Evolutionary conservation across 768 basidiomycete species (phyloP).

Genomic region (Russula abietina): DNA sequence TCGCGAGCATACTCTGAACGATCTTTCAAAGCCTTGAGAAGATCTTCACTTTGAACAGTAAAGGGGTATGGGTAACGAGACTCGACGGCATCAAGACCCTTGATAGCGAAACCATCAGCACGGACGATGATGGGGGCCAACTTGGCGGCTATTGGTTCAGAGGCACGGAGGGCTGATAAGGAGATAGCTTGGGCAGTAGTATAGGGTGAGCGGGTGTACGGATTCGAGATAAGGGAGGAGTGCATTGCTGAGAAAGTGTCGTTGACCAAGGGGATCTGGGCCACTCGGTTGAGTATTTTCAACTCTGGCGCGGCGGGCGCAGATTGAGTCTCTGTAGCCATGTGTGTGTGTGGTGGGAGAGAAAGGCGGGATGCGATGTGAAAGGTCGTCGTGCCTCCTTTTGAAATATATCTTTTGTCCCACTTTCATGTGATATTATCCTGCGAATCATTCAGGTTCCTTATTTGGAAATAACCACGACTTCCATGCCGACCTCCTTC

Average conservation of each 20-base stretch:
- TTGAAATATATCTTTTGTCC: background rate
- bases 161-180: slow-evolving; percentile 35
- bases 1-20: slow-evolving; percentile 49
- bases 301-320: slow-evolving; percentile 43
- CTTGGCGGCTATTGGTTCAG: slow-evolving; percentile 59
- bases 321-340: slow-evolving; percentile 36
- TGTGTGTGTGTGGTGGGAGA: slow-evolving; percentile 25
- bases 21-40: slow-evolving; percentile 53
- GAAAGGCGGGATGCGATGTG: background rate
- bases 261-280: slow-evolving; percentile 67
- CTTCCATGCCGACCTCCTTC: slow-evolving; percentile 2
- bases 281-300: slow-evolving; percentile 56
- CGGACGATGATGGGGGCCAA: slow-evolving; percentile 60
- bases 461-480: background rate
- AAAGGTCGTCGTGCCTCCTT: background rate
- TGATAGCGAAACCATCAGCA: slow-evolving; percentile 65
- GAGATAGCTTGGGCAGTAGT: slow-evolving; percentile 58
- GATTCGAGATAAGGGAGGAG: slow-evolving; percentile 50
- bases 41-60: slow-evolving; percentile 65
- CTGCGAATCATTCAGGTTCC: background rate
- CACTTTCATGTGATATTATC: slow-evolving; percentile 19
- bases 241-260: slow-evolving; percentile 58
- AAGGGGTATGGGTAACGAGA: slow-evolving; percentile 72
- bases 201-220: slow-evolving; percentile 60
- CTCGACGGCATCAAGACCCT: slow-evolving; percentile 68